Percentiles rank a stretch among this genome's conserved stretches.
Conservation (phyloP, 108 stramenopile genomes). For the Pseudonitzschia pungens region DNA sequence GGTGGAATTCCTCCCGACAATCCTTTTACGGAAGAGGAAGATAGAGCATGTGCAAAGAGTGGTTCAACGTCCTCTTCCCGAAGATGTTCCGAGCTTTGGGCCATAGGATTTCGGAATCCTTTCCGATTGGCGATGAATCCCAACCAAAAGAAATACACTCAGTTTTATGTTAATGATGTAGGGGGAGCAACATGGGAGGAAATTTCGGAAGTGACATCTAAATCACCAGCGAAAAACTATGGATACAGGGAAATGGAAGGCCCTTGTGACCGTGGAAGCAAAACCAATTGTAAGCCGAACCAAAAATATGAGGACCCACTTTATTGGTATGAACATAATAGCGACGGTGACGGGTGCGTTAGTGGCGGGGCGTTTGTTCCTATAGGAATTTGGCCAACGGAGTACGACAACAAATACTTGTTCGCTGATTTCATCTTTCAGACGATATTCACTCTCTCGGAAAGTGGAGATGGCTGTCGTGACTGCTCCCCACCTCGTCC, state of each 20-base stretch:
- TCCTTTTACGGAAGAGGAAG: conserved; percentile 24
- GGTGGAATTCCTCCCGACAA: conserved; percentile 36
- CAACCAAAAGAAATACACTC: conserved; percentile 14
- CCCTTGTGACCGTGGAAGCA: conserved; percentile 21
- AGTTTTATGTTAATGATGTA: conserved; percentile 31
- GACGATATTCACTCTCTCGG: conserved; percentile 18
- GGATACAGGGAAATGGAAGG: conserved; percentile 34
- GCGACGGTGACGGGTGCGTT: conserved; percentile 25
- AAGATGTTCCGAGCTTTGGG: conserved; percentile 30
- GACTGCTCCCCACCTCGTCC: conserved; percentile 25
- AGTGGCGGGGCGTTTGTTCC: conserved; percentile 33
- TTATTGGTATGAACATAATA: conserved; percentile 29
- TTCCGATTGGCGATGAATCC: conserved; percentile 37
- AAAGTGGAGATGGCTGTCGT: conserved; percentile 17
- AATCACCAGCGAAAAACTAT: conserved; percentile 23
- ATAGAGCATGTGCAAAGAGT: conserved; percentile 2
- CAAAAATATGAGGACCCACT: conserved; percentile 21
- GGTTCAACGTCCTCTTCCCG: not conserved
- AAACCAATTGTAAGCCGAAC: conserved; percentile 17
- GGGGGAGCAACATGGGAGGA: conserved; percentile 40
- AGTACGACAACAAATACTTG: conserved; percentile 22
- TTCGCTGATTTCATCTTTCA: conserved; percentile 35
- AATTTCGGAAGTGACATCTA: conserved; percentile 25
- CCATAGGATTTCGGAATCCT: conserved; percentile 39
- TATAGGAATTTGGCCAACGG: conserved; percentile 28